A percentile compares a stretch with the other conserved stretches of the same genome.
These are phyloP conservation scores for Camellia oleifera DNA, from an alignment of 179 eudicot species.

Conservation along the genomic window DNA sequence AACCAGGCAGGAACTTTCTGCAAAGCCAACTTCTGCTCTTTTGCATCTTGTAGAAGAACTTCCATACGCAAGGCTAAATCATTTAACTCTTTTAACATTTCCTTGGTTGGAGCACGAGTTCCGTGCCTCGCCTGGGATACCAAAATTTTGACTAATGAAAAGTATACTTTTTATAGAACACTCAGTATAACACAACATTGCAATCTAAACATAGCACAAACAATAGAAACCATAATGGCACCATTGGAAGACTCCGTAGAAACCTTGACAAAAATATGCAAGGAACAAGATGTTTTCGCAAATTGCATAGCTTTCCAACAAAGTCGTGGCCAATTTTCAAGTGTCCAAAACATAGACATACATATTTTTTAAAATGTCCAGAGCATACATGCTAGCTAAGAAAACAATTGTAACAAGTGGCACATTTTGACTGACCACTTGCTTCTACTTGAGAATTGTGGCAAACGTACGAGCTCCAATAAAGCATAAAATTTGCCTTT, in stretches of 20 bases:
- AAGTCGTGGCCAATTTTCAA: not conserved
- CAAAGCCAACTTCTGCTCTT: conserved; percentile 45
- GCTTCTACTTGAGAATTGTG: not conserved
- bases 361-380: not conserved
- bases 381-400: not conserved
- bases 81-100: conserved; percentile 61
- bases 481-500: not conserved
- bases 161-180: not conserved
- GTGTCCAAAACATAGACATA: not conserved
- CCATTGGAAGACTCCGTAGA: not conserved
- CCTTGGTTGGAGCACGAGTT: conserved; percentile 94
- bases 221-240: not conserved
- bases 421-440: not conserved
- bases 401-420: not conserved
- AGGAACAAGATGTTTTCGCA: not conserved
- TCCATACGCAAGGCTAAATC: conserved; percentile 49
- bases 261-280: not conserved
- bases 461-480: not conserved
- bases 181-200: not conserved
- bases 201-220: not conserved
- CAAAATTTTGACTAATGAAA: not conserved
- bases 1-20: conserved; percentile 81
- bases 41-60: conserved; percentile 51
- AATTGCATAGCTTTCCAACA: not conserved
- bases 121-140: conserved; percentile 85